Evolutionary conservation across 2,329 filamentous ascomycete genomes (phyloP).

Genomic region (Paecilomyces dactylethromorphus): DNA sequence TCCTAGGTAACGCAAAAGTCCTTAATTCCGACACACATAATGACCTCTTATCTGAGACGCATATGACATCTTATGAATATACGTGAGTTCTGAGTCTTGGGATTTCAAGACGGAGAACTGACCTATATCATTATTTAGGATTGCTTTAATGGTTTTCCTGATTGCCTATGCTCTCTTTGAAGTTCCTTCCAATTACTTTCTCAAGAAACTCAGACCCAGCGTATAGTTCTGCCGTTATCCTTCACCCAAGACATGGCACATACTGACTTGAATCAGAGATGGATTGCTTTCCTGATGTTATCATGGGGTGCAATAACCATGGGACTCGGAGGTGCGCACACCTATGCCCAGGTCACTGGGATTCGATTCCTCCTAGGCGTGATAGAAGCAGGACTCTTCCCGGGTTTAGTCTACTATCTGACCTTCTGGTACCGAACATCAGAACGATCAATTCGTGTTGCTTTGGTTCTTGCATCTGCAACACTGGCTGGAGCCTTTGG

Average conservation of each 20-base stretch:
- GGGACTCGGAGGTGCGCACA: slow-evolving; percentile 40
- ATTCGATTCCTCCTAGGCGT: slow-evolving; percentile 44
- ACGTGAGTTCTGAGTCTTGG: slow-evolving; percentile 29
- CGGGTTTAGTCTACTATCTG: slow-evolving; percentile 42
- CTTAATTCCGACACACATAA: slow-evolving; percentile 55
- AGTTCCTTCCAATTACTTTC: slow-evolving; percentile 44
- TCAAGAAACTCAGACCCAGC: slow-evolving; percentile 43
- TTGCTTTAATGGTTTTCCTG: slow-evolving; percentile 43
- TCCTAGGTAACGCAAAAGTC: slow-evolving; percentile 53
- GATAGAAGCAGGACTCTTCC: slow-evolving; percentile 47
- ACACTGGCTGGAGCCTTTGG: slow-evolving; percentile 50
- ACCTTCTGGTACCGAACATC: slow-evolving; percentile 52
- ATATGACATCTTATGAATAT: slow-evolving; percentile 58
- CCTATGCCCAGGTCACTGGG: slow-evolving; percentile 37
- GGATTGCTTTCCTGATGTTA: slow-evolving; percentile 46
- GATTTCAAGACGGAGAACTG: neutral
- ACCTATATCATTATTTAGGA: slow-evolving; percentile 18
- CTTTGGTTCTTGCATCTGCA: slow-evolving; percentile 48
- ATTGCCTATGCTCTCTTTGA: slow-evolving; percentile 46
- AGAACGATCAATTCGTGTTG: slow-evolving; percentile 54
- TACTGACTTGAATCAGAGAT: slow-evolving; percentile 23
- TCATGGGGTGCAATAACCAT: slow-evolving; percentile 45
- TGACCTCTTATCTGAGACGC: slow-evolving; percentile 56
- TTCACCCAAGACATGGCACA: neutral
- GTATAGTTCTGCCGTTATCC: slow-evolving; percentile 13